Evolutionary conservation across 495 filamentous ascomycete genomes (phyloP), one percentile per base, ranked within the genome.

Genomic region (Hypoxylon cercidicola): DNA sequence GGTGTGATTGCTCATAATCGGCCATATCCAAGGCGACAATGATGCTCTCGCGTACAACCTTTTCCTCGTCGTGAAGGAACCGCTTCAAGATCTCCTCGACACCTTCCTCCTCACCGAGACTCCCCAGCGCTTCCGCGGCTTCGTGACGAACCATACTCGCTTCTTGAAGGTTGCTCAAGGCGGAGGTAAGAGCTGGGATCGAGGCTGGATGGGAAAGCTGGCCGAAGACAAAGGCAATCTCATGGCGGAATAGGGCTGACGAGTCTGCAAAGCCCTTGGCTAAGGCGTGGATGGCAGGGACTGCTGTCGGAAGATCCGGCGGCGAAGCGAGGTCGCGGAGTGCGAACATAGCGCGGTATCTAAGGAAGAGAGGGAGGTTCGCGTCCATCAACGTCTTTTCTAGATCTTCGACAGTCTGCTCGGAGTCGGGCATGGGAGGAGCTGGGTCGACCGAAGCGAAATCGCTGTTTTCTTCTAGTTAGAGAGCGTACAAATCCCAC

Each of bases 11-110:
- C 83, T 99, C 95, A 72, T 90, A 97, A 74, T 96, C 93, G 1
- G 93, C 95, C 96, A 99, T 99, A 74, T 99, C 95, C 54, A 99
- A 78, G 16, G 95, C 95, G 48, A 99, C 95, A 65, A 97, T 84
- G 28, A 97, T 88, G 72, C 93, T 97, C 70, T 99, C 95, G 49
- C 93, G 85, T 34, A 99, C 95, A 2, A 99, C 93, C 68, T 91
- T 85, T 76, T 97, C 95, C 39, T 89, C 86, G 75, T 98, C 96
- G 67, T 96, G 82, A 48, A 97, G 77, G 78, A 97, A 98, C 62
- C 82, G 84, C 78, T 87, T 90, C 75, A 99, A 72, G 3, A 87
- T 89, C 51, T 90, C 88, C 70, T 97, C 93, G 21, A 98, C 96
- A 10, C 93, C 94, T 51, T 96, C 91, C 70, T 96, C 92, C 20